Percentiles rank a stretch among this genome's conserved stretches.
Evolutionary conservation across 208 protist genomes (phyloP).

Genomic region (Trypanosoma brucei): DNA sequence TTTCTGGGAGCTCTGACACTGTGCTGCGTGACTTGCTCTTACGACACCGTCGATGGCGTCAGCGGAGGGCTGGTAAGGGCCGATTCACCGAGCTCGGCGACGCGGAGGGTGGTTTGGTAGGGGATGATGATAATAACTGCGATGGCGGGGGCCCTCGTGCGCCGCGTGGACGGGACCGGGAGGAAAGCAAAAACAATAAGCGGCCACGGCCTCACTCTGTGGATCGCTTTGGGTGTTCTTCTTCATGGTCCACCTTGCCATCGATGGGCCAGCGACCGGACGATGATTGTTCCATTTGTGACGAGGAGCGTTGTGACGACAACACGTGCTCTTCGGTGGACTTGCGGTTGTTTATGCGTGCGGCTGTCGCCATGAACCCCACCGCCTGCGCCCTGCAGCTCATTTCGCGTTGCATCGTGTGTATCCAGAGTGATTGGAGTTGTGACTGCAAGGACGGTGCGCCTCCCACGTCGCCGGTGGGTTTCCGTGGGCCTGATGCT

Average conservation of each 20-base stretch:
- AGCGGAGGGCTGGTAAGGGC: neutral
- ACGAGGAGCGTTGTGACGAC: neutral
- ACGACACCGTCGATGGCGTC: conserved; percentile 1
- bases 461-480: neutral
- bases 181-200: too few relatives aligned
- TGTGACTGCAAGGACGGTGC: conserved; percentile 22
- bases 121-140: neutral
- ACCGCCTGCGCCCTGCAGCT: conserved; percentile 58
- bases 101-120: neutral
- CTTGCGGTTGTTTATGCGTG: conserved; percentile 46
- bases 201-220: too few relatives aligned
- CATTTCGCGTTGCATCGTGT: conserved; percentile 55
- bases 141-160: too few relatives aligned
- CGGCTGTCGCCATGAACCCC: conserved; percentile 41
- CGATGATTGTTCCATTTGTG: neutral
- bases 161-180: too few relatives aligned
- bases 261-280: neutral
- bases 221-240: too few relatives aligned
- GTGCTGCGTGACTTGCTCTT: conserved; percentile 44
- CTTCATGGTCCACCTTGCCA: too few relatives aligned
- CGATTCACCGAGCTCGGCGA: neutral
- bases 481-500: neutral
- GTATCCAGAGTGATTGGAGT: conserved; percentile 36
- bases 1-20: conserved; percentile 39
- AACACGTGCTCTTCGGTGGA: neutral